Percentiles rank a stretch among this genome's conserved stretches.
Conservation (phyloP, 768 basidiomycete genomes). For the Dioszegia crocea region DNA sequence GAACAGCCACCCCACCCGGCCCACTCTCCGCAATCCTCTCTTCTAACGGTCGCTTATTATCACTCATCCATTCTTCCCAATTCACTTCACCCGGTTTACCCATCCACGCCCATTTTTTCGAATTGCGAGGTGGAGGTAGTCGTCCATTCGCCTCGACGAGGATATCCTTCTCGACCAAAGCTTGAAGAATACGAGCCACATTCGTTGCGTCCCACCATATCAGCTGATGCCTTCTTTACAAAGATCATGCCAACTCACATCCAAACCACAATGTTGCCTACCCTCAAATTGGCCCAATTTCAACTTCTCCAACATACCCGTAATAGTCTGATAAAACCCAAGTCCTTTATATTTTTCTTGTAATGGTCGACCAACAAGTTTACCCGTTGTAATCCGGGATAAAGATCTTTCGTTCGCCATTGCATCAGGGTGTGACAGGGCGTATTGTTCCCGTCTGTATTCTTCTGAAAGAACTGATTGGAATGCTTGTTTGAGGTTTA, state of each 20-base stretch:
- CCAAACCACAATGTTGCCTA: slow-evolving; percentile 80
- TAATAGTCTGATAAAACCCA: slow-evolving; percentile 56
- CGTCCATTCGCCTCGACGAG: slow-evolving; percentile 63
- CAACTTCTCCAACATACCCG: slow-evolving; percentile 70
- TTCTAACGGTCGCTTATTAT: neutral
- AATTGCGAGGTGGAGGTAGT: slow-evolving; percentile 16
- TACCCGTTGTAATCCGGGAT: slow-evolving; percentile 20
- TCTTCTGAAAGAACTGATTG: slow-evolving; percentile 39
- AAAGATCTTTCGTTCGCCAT: slow-evolving; percentile 15
- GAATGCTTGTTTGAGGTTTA: slow-evolving; percentile 47
- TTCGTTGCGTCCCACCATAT: slow-evolving; percentile 75
- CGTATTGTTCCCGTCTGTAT: slow-evolving; percentile 23
- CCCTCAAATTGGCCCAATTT: slow-evolving; percentile 73
- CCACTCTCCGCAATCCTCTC: neutral
- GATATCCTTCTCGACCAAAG: slow-evolving; percentile 68
- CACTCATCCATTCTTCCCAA: slow-evolving; percentile 35
- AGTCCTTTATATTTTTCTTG: slow-evolving; percentile 26
- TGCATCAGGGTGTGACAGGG: slow-evolving; percentile 14
- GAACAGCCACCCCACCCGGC: too few relatives aligned
- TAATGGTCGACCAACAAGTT: slow-evolving; percentile 4
- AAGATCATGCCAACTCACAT: slow-evolving; percentile 58
- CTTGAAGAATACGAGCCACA: slow-evolving; percentile 71
- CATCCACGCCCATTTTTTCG: slow-evolving; percentile 43
- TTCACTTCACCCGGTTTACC: slow-evolving; percentile 39
- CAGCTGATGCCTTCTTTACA: neutral